phyloP scores from a whole-genome alignment of 2,329 filamentous ascomycete species.

The Chrysosporium keratinophilum region DNA sequence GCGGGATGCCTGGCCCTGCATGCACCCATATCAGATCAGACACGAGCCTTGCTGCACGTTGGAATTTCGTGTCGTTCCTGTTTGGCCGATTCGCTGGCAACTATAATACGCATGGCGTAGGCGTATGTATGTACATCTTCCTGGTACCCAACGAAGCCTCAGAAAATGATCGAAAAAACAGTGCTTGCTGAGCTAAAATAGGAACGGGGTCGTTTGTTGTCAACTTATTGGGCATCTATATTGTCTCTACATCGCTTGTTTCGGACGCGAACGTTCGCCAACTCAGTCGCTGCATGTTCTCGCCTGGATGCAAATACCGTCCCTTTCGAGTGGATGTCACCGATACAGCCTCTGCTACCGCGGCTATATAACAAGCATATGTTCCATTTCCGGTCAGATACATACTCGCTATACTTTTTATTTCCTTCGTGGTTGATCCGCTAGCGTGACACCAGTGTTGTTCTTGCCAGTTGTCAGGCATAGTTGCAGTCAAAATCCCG shows the following conservation, averaged over 20 bases:
- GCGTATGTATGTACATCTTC: neutral
- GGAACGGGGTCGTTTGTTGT: neutral
- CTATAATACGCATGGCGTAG: neutral
- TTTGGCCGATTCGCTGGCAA: slow-evolving; percentile 2
- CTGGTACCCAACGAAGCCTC: slow-evolving; percentile 2
- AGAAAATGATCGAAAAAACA: neutral
- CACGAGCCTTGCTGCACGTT: neutral
- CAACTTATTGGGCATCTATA: slow-evolving; percentile 8
- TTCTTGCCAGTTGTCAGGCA: slow-evolving; percentile 8
- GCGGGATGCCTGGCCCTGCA: neutral
- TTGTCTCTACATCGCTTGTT: neutral
- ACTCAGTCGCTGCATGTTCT: slow-evolving; percentile 4
- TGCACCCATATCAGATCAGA: neutral
- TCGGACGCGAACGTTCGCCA: slow-evolving; percentile 5
- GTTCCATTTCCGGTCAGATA: neutral
- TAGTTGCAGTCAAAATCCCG: neutral
- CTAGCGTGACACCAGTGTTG: slow-evolving; percentile 1
- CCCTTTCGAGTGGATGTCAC: slow-evolving; percentile 2
- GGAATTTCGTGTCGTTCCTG: neutral
- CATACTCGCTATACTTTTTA: neutral
- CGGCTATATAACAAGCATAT: slow-evolving; percentile 5
- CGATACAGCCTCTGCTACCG: slow-evolving; percentile 1
- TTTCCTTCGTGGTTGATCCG: slow-evolving; percentile 3
- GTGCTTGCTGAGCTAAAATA: neutral
- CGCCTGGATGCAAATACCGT: slow-evolving; percentile 9